These are phyloP conservation scores for Staphylotrichum longicolle DNA, from an alignment of 495 filamentous ascomycete species.

Conservation along the genomic window DNA sequence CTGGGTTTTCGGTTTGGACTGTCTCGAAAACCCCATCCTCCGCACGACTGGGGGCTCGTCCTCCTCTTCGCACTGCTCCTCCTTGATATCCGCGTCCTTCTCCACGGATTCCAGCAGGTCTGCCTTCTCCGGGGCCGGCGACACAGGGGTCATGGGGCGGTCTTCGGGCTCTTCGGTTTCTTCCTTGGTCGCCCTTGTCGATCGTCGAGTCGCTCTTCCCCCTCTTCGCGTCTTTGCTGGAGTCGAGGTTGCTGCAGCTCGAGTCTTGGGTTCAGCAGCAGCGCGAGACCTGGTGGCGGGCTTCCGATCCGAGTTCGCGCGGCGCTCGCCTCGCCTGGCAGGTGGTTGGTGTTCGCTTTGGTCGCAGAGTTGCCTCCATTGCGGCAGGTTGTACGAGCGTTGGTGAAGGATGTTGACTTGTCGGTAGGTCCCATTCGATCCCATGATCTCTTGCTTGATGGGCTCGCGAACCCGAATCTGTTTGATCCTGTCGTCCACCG, in stretches of 20 bases:
- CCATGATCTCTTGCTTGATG: constrained; percentile 96
- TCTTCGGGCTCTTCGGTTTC: constrained; percentile 40
- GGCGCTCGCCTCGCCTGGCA: constrained; percentile 85
- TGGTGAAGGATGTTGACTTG: constrained; percentile 96
- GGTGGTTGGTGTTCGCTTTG: constrained; percentile 95
- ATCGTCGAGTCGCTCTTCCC: constrained; percentile 28
- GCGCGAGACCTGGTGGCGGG: constrained; percentile 31
- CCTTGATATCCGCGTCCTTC: constrained; percentile 42
- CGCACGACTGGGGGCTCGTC: constrained; percentile 36
- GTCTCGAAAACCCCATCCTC: constrained; percentile 42
- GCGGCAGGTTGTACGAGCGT: constrained; percentile 90
- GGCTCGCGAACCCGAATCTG: constrained; percentile 91
- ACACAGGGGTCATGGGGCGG: constrained; percentile 55
- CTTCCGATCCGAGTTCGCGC: constrained; percentile 68
- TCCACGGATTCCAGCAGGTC: constrained; percentile 48
- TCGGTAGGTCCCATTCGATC: constrained; percentile 86
- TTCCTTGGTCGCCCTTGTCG: constrained; percentile 31
- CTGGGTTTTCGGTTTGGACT: constrained; percentile 50
- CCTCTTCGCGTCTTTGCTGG: constrained; percentile 37
- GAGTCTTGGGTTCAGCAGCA: constrained; percentile 28
- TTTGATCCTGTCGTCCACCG: constrained; percentile 82
- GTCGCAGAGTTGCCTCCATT: constrained; percentile 89
- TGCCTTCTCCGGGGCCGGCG: constrained; percentile 44
- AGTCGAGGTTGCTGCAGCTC: constrained; percentile 25
- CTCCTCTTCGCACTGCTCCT: constrained; percentile 47